phyloP scores from a whole-genome alignment of 1,284 basidiomycete species.

The Trichosporon sp. region DNA sequence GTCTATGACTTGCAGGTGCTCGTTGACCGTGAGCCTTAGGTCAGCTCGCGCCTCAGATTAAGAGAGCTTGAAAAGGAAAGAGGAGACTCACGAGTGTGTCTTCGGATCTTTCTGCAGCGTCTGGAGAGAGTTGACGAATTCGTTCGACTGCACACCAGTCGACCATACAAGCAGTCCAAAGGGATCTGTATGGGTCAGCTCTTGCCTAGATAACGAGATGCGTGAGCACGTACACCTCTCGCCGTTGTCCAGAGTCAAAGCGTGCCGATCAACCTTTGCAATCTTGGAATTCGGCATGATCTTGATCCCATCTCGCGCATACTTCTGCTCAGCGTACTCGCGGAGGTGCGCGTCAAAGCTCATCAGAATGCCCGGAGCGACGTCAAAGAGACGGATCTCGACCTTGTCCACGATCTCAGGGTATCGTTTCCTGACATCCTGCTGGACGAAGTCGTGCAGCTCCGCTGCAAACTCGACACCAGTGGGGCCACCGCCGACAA shows the following conservation, averaged over 20 bases:
- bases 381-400: constrained; percentile 72
- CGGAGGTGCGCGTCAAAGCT: constrained; percentile 60
- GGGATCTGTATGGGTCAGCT: constrained; percentile 55
- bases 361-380: constrained; percentile 71
- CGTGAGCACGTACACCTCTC: constrained; percentile 41
- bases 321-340: constrained; percentile 66
- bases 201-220: no score
- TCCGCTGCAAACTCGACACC: constrained; percentile 83
- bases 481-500: constrained; percentile 59
- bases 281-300: constrained; percentile 74
- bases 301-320: constrained; percentile 69
- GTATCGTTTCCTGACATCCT: constrained; percentile 51
- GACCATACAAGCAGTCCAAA: constrained; percentile 82
- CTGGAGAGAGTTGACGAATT: constrained; percentile 60
- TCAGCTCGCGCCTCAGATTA: background rate
- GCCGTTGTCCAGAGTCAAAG: constrained; percentile 42
- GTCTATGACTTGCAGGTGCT: constrained; percentile 58
- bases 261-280: constrained; percentile 62
- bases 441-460: constrained; percentile 60
- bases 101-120: constrained; percentile 61
- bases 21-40: constrained; percentile 57
- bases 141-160: constrained; percentile 74
- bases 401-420: constrained; percentile 59
- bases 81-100: constrained; percentile 54
- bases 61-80: background rate